A percentile compares a stretch with the other conserved stretches of the same genome.
Conservation (phyloP, 1,284 basidiomycete genomes). For the Moniliella sp. region DNA sequence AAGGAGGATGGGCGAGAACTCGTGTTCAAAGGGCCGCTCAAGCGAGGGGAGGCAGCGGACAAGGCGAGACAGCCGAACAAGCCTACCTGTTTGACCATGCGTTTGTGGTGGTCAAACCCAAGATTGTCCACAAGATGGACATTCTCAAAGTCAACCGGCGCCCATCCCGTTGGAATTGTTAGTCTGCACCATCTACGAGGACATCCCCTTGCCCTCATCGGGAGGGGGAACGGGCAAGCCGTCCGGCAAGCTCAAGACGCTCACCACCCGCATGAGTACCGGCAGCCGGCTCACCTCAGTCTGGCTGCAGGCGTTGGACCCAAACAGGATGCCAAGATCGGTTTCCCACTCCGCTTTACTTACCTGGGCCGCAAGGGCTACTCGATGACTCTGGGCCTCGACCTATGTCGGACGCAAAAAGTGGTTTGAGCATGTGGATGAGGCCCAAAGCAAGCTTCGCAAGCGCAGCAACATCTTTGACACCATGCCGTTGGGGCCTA, state of each 20-base stretch:
- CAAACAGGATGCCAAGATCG: slow-evolving; percentile 57
- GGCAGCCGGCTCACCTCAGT: slow-evolving; percentile 17
- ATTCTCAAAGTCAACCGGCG: slow-evolving; percentile 81
- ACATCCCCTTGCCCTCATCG: no score
- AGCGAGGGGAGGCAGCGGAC: slow-evolving; percentile 55
- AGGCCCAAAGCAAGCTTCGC: slow-evolving; percentile 64
- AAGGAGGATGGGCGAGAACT: slow-evolving; percentile 70
- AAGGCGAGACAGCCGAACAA: slow-evolving; percentile 60
- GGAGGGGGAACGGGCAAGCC: slow-evolving; percentile 2
- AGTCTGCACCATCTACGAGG: slow-evolving; percentile 59
- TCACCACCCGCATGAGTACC: slow-evolving; percentile 37
- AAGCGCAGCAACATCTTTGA: slow-evolving; percentile 74
- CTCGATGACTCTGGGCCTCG: slow-evolving; percentile 77
- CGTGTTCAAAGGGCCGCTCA: slow-evolving; percentile 77
- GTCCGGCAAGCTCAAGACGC: slow-evolving; percentile 34
- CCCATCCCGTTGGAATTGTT: slow-evolving; percentile 90
- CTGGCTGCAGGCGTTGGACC: slow-evolving; percentile 34
- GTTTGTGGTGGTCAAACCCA: slow-evolving; percentile 77
- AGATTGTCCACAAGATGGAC: slow-evolving; percentile 63
- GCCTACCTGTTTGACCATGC: slow-evolving; percentile 95
- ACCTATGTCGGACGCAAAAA: slow-evolving; percentile 67
- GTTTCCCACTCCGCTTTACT: slow-evolving; percentile 74
- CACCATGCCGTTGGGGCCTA: no score
- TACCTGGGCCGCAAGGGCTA: slow-evolving; percentile 84
- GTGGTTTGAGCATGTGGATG: slow-evolving; percentile 78